A percentile compares a stretch with the other conserved stretches of the same genome.
phyloP scores from a whole-genome alignment of 306 rosid genomes.

The Argentina anserina region DNA sequence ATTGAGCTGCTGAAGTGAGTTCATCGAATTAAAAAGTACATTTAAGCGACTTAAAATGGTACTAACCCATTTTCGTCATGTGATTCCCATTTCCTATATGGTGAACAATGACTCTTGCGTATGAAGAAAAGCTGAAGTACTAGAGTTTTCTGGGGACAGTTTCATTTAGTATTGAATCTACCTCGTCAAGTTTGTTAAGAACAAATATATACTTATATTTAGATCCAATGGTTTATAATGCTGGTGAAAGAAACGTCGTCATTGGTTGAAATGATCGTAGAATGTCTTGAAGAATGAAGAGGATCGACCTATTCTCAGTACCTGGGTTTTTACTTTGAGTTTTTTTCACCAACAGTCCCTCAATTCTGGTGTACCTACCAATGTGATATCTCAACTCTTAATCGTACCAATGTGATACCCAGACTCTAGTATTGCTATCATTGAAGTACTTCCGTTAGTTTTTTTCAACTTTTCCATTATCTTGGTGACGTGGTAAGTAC shows the following conservation, averaged over 20 bases:
- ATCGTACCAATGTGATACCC: too few species aligned
- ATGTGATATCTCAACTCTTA: too few species aligned
- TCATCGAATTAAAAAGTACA: neutral
- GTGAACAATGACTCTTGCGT: neutral
- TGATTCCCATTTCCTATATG: slow-evolving; percentile 10
- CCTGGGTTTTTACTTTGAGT: too few species aligned
- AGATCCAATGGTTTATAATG: neutral
- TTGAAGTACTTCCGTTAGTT: too few species aligned
- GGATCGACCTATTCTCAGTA: neutral
- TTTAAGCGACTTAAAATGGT: neutral
- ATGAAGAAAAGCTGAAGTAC: neutral
- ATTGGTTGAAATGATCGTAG: neutral
- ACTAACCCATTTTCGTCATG: neutral
- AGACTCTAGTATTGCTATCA: too few species aligned
- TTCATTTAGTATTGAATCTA: neutral
- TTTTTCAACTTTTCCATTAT: too few species aligned
- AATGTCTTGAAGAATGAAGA: neutral
- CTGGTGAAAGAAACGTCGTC: neutral
- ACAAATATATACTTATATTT: neutral
- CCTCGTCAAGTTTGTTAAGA: neutral
- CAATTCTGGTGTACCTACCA: too few species aligned
- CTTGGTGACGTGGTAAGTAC: too few species aligned
- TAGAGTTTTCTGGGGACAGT: neutral
- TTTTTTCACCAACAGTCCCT: too few species aligned
- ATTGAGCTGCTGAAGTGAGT: neutral